Conservation (phyloP, 257 asterid species). For the Salvia miltiorrhiza region DNA sequence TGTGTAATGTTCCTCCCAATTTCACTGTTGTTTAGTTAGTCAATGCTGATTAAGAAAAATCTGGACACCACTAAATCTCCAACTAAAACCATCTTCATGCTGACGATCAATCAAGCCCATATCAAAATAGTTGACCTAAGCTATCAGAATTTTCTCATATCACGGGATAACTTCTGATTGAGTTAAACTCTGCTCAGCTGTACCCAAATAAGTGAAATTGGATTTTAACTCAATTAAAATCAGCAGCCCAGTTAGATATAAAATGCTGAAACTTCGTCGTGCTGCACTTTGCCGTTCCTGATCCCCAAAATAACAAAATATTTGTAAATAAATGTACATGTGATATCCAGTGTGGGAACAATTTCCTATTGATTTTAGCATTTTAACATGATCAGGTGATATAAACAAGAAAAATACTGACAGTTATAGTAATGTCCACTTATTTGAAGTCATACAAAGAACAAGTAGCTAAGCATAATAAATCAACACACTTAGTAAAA, state of each 20-base stretch:
- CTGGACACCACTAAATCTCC: constrained; percentile 21
- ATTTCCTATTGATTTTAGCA: background rate
- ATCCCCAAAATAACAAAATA: constrained; percentile 19
- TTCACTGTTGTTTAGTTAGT: constrained; percentile 4
- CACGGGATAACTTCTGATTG: background rate
- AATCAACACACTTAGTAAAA: background rate
- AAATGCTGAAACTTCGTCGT: constrained; percentile 9
- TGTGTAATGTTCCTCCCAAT: constrained; percentile 9
- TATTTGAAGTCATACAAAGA: background rate
- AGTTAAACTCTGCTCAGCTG: constrained; percentile 12
- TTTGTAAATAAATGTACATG: constrained; percentile 11
- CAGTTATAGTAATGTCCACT: background rate
- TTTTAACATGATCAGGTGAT: constrained; percentile 15
- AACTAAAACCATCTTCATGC: constrained; percentile 28
- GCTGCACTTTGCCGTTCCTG: constrained; percentile 26
- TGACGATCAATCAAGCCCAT: constrained; percentile 23
- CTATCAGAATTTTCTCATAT: constrained; percentile 2
- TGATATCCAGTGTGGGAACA: background rate
- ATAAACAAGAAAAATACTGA: background rate
- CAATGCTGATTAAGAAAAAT: constrained; percentile 20
- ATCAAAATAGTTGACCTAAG: constrained; percentile 9
- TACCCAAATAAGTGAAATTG: background rate
- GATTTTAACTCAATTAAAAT: background rate
- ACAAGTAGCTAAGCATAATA: background rate
- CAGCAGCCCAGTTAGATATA: constrained; percentile 4